Evolutionary conservation across 148 eudicot species (phyloP).

Genomic region (Spergularia marina): DNA sequence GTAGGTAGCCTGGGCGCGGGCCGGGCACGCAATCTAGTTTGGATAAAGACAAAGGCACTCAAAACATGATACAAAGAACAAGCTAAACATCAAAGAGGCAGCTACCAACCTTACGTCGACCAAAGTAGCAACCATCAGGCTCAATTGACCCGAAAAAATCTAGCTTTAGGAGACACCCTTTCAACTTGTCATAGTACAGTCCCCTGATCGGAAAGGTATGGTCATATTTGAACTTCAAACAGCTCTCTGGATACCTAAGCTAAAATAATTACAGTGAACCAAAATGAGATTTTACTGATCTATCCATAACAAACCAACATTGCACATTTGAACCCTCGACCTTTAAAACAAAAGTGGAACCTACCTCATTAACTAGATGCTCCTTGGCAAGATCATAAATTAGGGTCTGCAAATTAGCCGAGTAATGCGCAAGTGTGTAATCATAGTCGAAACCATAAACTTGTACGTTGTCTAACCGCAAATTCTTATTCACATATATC

Average conservation of each 20-base stretch:
- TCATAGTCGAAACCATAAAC: constrained; percentile 98
- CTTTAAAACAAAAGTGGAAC: constrained; percentile 9
- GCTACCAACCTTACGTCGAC: constrained; percentile 72
- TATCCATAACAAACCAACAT: neutral
- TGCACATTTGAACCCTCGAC: neutral
- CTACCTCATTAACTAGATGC: constrained; percentile 92
- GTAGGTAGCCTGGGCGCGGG: no score
- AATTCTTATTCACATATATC: constrained; percentile 88
- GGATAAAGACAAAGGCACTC: neutral
- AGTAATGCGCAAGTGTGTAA: constrained; percentile 95
- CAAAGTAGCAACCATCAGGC: constrained; percentile 92
- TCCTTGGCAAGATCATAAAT: constrained; percentile 94
- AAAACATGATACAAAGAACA: neutral
- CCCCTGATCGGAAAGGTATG: constrained; percentile 89
- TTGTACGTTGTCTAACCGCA: constrained; percentile 80
- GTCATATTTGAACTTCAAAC: constrained; percentile 85
- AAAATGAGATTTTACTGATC: constrained; percentile 1
- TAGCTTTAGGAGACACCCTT: constrained; percentile 92
- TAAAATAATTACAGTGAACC: constrained; percentile 33
- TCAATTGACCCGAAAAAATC: constrained; percentile 99
- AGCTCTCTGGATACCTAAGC: constrained; percentile 93
- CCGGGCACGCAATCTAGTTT: no score
- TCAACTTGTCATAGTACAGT: constrained; percentile 80
- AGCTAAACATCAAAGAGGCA: constrained; percentile 2
- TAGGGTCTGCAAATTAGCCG: constrained; percentile 68